Base-by-base conservation (phyloP, 345 rosid species). In the Eucalyptus paniculata region DNA sequence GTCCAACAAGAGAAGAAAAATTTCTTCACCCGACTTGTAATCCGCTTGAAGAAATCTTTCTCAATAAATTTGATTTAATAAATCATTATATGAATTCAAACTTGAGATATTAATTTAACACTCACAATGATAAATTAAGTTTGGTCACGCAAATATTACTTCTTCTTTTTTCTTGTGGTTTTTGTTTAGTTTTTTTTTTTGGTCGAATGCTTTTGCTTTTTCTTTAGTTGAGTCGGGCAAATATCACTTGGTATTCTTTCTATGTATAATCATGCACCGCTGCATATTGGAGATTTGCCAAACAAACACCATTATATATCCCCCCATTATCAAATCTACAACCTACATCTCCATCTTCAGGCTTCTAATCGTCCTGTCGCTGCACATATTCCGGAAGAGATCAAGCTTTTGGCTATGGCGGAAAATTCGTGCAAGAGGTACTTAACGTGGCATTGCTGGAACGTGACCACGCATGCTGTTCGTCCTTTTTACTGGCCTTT, bases 31-130 rank as follows among this genome's bases (percentile, higher is more conserved):
- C 50, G 2, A 47, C 50, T 47, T 47, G 5, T 49, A 49, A 49
- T 49, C 5, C 16, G 6, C 6, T 49, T 49, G 50, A 13, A 49
- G 16, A 49, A 49, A 49, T 49, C 50, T 4, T 12, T 49, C 15
- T 12, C 2, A 49, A 49, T 49, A 49, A 49, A 49, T 49, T 49
- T 9, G 16, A 49, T 49, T 49, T 49, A 49, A 49, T 49, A 49
- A 49, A 49, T 0, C 0, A 2, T 49, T 49, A 49, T 49, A 1
- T 13, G 1, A 12, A 49, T 13, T 49, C 6, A 49, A 49, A 49
- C 0, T 49, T 5, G 16, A 49, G 0, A 49, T 13, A 4, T 49
- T 49, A 49, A 49, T 49, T 49, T 49, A 49, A 49, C 6, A 13
- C 50, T 49, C 14, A 13, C 6, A 6, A 50, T 15, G 18, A 50